Evolutionary conservation across 805 yeast genomes (phyloP).

Genomic region (Candida pseudoglaebosa): DNA sequence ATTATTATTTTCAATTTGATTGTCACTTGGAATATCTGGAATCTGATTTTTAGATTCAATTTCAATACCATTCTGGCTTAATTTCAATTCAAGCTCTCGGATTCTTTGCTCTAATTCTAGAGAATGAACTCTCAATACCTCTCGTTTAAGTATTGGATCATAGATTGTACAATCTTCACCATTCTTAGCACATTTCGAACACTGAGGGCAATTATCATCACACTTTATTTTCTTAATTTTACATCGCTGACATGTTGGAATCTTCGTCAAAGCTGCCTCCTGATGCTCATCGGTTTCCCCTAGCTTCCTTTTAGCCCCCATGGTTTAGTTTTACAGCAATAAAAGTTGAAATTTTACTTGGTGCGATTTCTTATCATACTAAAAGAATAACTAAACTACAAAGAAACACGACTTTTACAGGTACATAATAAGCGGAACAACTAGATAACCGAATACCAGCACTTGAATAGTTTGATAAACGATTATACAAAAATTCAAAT

Average conservation of each 20-base stretch:
- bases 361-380: no score
- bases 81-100: conserved; percentile 47
- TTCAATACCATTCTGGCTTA: conserved; percentile 43
- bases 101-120: conserved; percentile 67
- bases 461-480: no score
- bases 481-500: no score
- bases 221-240: conserved; percentile 63
- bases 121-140: conserved; percentile 77
- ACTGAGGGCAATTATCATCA: conserved; percentile 64
- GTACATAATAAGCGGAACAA: no score
- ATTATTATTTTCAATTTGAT: no score
- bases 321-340: background rate
- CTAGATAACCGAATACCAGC: no score
- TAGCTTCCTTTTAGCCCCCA: background rate
- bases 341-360: no score
- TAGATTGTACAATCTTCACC: conserved; percentile 74
- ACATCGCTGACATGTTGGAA: conserved; percentile 85
- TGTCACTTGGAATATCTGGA: conserved; percentile 2
- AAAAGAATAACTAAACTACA: no score
- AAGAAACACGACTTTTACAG: no score
- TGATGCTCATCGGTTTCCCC: background rate
- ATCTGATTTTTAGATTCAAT: background rate
- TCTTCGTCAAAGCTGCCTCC: conserved; percentile 14
- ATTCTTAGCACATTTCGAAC: conserved; percentile 59
- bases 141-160: conserved; percentile 86